Conservation (phyloP, 192 early-diverging fungal species). For the Hyaloraphidium curvatum region DNA sequence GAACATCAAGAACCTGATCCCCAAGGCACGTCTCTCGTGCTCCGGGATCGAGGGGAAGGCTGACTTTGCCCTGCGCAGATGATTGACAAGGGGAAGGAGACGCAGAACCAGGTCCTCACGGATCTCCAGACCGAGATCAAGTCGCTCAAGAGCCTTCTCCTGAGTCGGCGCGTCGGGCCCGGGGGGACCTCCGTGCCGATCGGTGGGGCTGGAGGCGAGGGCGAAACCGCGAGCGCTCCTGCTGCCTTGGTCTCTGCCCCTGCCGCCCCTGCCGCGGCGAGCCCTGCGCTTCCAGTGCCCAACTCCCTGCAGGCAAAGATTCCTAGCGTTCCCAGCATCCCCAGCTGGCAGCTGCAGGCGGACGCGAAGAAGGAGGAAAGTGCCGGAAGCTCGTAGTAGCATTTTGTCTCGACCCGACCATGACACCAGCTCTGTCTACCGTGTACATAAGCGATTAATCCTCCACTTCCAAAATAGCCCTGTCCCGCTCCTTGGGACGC, state of each 20-base stretch:
- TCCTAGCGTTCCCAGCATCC: too few relatives aligned
- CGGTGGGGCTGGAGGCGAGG: too few relatives aligned
- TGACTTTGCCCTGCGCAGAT: slow-evolving; percentile 25
- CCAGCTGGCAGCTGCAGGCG: neutral
- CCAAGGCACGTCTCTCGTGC: slow-evolving; percentile 48
- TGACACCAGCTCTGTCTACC: too few relatives aligned
- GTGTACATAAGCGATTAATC: too few relatives aligned
- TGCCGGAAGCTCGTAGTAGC: too few relatives aligned
- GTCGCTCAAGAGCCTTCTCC: slow-evolving; percentile 71
- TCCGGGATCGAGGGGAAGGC: neutral
- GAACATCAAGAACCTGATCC: slow-evolving; percentile 44
- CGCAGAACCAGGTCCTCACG: slow-evolving; percentile 36
- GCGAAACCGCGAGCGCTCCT: too few relatives aligned
- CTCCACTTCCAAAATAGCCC: too few relatives aligned
- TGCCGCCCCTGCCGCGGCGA: neutral
- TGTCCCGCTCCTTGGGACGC: too few relatives aligned
- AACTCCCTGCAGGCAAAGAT: neutral
- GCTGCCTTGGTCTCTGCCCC: neutral
- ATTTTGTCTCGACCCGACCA: too few relatives aligned
- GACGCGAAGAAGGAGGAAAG: neutral
- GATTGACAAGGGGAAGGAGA: slow-evolving; percentile 51
- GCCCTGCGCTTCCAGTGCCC: neutral
- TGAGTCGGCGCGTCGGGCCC: slow-evolving; percentile 43
- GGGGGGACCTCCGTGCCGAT: too few relatives aligned
- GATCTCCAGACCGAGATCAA: slow-evolving; percentile 90